These are phyloP conservation scores for Paecilomyces sp. DNA, from an alignment of 2,329 filamentous ascomycete genomes.

Conservation along the genomic window DNA sequence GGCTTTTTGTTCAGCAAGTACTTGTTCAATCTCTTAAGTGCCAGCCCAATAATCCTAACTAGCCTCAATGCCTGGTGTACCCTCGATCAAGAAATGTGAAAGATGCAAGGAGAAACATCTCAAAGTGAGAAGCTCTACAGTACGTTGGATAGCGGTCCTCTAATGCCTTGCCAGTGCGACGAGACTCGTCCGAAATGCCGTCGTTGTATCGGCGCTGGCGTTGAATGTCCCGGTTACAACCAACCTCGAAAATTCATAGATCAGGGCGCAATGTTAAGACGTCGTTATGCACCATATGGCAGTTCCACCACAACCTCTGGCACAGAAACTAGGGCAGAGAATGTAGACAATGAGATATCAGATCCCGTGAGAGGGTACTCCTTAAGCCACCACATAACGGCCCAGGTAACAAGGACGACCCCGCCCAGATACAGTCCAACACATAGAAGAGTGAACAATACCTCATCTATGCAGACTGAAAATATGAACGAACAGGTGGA, in stretches of 20 bases:
- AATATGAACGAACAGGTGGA: too few relatives aligned
- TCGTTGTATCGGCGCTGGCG: slow-evolving; percentile 28
- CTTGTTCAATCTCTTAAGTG: too few relatives aligned
- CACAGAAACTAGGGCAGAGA: not conserved
- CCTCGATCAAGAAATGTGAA: slow-evolving; percentile 32
- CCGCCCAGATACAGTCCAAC: too few relatives aligned
- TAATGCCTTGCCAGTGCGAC: slow-evolving; percentile 24
- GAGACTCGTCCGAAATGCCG: slow-evolving; percentile 32
- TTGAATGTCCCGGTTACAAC: slow-evolving; percentile 35
- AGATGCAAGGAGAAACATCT: slow-evolving; percentile 33
- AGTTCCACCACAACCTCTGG: slow-evolving; percentile 6
- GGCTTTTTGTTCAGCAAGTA: too few relatives aligned
- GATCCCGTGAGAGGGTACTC: too few relatives aligned
- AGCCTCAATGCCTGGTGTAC: slow-evolving; percentile 28
- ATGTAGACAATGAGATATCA: too few relatives aligned
- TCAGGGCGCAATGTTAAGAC: slow-evolving; percentile 32
- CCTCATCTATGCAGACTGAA: too few relatives aligned
- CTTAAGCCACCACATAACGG: not conserved
- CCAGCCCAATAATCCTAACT: not conserved
- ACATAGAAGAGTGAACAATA: too few relatives aligned
- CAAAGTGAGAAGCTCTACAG: slow-evolving; percentile 16
- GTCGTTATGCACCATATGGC: slow-evolving; percentile 32
- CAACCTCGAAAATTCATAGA: slow-evolving; percentile 38
- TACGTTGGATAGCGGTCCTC: too few relatives aligned
- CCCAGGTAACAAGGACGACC: too few relatives aligned